Conservation (phyloP, 805 yeast species). For the Saitoella complicata region DNA sequence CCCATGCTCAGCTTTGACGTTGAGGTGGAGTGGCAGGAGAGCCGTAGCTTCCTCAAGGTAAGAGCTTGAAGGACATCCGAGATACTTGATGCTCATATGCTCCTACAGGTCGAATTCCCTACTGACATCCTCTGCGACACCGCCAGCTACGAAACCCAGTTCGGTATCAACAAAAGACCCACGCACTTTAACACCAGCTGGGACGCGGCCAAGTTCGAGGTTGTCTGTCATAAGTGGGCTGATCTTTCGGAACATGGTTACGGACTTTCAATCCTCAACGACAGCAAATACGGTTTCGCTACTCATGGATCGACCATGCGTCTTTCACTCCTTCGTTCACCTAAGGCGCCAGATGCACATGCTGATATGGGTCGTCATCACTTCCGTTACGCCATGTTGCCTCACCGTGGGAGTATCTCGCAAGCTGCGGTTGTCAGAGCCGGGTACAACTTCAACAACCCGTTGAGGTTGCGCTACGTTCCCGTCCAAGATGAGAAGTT, state of each 20-base stretch:
- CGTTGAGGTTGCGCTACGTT: conserved; percentile 16
- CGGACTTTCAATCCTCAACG: conserved; percentile 74
- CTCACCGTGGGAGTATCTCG: conserved; percentile 58
- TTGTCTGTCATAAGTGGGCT: conserved; percentile 84
- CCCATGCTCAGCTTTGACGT: conserved; percentile 37
- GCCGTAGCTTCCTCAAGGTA: conserved; percentile 62
- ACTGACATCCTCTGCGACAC: conserved; percentile 59
- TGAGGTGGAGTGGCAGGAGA: conserved; percentile 73
- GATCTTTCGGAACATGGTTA: conserved; percentile 75
- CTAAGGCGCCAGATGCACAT: conserved; percentile 85
- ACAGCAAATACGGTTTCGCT: conserved; percentile 80
- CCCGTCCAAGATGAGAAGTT: conserved; percentile 1
- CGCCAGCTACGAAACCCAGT: conserved; percentile 87
- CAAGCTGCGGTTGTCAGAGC: conserved; percentile 44
- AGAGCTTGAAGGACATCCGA: too few species aligned
- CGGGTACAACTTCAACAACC: conserved; percentile 68
- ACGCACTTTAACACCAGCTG: conserved; percentile 89
- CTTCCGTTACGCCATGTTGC: conserved; percentile 69
- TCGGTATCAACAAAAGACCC: conserved; percentile 80
- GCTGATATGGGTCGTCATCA: conserved; percentile 88
- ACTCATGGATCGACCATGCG: conserved; percentile 89
- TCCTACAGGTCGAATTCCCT: conserved; percentile 60
- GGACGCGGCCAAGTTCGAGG: conserved; percentile 96
- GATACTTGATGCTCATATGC: too few species aligned
- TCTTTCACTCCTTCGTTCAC: conserved; percentile 69